Base-by-base conservation (phyloP, 345 rosid species). In the Euclidium syriacum region DNA sequence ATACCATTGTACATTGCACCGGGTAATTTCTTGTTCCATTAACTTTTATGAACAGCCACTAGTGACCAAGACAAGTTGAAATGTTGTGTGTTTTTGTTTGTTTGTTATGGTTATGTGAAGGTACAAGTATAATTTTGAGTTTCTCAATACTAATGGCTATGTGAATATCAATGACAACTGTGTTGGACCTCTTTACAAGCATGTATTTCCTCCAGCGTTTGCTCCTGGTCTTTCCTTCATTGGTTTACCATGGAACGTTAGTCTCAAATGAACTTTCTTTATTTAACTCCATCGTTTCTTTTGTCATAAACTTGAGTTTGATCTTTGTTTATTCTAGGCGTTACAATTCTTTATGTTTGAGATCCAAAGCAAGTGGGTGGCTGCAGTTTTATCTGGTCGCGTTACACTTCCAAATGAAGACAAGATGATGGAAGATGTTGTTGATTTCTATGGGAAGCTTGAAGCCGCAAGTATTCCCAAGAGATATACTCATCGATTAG, bases 111-210 rank as follows among this genome's bases (percentile, higher is more conserved):
- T n/a, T n/a, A n/a, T n/a, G n/a, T n/a, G n/a, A n/a, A 90, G 87
- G 90, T 88, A 80, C 85, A 83, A 85, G 66, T 85, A 85, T 73
- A 76, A 75, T 59, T 83, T 81, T 65, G 88, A 90, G 19, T 88
- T 85, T 73, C 86, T 88, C 3, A 81, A 83, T 35, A 81, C 85
- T 41, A 68, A 73, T 8, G 90, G 85, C 62, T 62, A 68, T 52
- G 88, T 88, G 56, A 78, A 69, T 9, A 72, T 84, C 52, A 90
- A 85, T 19, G 90, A 84, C 42, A 85, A 82, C 49, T 73, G 90
- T 48, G 87, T 88, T 7, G 90, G 81, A 12, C 94, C 96, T n/a
- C 58, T 85, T 2, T 88, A 83, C 79, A 72, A 83, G 73, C 86
- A 88, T 2, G 66, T 85, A 23, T 85, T 88, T 50, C 90, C 90